Evolutionary conservation across 192 early-diverging fungal genomes (phyloP), one percentile per base, ranked within the genome.

Genomic region (Backusella sp.): DNA sequence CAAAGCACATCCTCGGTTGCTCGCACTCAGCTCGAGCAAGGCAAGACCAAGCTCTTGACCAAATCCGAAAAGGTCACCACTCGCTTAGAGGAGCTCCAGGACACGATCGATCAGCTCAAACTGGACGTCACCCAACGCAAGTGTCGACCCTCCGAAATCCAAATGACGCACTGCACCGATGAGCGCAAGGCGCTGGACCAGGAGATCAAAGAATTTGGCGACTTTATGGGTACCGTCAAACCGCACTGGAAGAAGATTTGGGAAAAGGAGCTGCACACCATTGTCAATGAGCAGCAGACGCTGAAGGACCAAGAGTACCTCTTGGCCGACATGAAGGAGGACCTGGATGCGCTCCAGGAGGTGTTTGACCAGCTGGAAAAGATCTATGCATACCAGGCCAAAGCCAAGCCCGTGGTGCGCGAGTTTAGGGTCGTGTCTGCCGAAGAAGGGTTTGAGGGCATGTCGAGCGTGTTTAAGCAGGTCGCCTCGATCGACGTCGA

Each of bases 211-310:
- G 82, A 85, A 30, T 86, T 93, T 12, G 77, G 89, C 1, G 68
- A 82, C 23, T 88, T 87, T 53, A 92, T 96, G 49, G 80, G 84
- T 59, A 86, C 88, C 0, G 84, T 90, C 14, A 85, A 91, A 46
- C 84, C 90, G n/a, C 85, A 86, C 6, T 94, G 93, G 93, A 94
- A 94, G 70, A 90, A 90, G 81, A 92, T 88, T 1, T 96, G 94
- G 94, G 93, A 94, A 76, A 89, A 90, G 9, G 94, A 96, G 78
- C 78, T 96, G 53, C 92, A 96, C 72, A 91, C 85, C 35, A 92
- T 96, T 69, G 83, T 96, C 26, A 88, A 90, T 70, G 94, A 96
- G 72, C 93, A 96, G 77, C 82, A 88, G 76, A 91, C 92, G 65
- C 84, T 94, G 75, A 96, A 92, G 80, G 92, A 96, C 28, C 90